Evolutionary conservation across 140 eudicot genomes (phyloP).

Genomic region (Stevia rebaudiana): DNA sequence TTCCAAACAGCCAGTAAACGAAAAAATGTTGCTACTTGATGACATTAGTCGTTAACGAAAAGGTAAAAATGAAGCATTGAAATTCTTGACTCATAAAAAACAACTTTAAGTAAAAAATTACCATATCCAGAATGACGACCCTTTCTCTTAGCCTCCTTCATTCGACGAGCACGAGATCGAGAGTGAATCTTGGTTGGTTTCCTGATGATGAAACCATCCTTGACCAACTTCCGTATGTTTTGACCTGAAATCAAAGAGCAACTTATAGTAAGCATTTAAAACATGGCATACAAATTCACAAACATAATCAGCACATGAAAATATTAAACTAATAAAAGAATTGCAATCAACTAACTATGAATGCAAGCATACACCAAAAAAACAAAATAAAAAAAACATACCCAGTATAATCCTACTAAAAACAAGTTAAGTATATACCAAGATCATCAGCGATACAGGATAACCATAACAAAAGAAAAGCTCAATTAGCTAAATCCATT

Average conservation of each 20-base stretch:
- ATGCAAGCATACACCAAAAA: too few species aligned
- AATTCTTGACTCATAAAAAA: background rate
- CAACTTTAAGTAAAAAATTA: background rate
- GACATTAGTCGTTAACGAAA: background rate
- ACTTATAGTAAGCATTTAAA: too few species aligned
- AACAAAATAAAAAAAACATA: too few species aligned
- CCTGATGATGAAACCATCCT: slow-evolving; percentile 46
- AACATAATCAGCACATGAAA: too few species aligned
- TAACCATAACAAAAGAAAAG: background rate
- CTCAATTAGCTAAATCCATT: background rate
- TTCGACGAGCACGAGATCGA: slow-evolving; percentile 42
- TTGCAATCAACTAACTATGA: too few species aligned
- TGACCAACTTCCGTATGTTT: slow-evolving; percentile 39
- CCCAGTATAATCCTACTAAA: too few species aligned
- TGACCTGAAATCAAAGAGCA: slow-evolving; percentile 26
- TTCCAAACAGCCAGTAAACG: background rate
- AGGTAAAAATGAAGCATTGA: too few species aligned
- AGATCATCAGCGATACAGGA: too few species aligned
- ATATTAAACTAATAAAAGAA: too few species aligned
- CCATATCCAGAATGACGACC: slow-evolving; percentile 51
- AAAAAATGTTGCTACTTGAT: background rate
- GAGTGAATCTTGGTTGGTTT: slow-evolving; percentile 54
- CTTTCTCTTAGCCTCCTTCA: slow-evolving; percentile 45
- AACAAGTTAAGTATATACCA: too few species aligned
- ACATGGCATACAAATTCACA: too few species aligned